These are phyloP conservation scores for Penicillium coprophilum DNA, from an alignment of 495 filamentous ascomycete species.

Conservation along the genomic window DNA sequence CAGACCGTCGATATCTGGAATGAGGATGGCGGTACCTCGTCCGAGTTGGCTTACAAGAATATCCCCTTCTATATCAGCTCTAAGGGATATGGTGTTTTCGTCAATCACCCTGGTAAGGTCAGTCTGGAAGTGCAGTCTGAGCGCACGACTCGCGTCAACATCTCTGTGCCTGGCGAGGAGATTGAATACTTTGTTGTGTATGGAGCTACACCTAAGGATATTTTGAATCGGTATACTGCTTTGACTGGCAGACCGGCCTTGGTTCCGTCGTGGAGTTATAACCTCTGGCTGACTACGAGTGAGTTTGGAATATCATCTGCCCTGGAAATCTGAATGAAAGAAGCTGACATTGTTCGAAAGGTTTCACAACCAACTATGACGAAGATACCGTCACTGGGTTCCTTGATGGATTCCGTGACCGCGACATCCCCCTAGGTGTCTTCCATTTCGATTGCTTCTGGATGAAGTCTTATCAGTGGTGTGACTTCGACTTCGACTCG, in stretches of 20 bases:
- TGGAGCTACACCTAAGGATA: conserved; percentile 65
- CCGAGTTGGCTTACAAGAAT: conserved; percentile 73
- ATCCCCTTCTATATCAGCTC: conserved; percentile 69
- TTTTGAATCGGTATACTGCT: conserved; percentile 60
- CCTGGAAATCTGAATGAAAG: not conserved
- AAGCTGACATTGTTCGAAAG: conserved; percentile 8
- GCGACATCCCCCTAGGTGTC: conserved; percentile 64
- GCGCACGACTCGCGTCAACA: conserved; percentile 62
- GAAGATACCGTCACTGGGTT: conserved; percentile 66
- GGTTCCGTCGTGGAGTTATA: conserved; percentile 68
- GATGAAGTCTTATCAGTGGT: conserved; percentile 68
- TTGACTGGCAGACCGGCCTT: conserved; percentile 60
- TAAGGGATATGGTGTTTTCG: conserved; percentile 69
- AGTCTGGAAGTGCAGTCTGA: conserved; percentile 69
- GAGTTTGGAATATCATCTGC: conserved; percentile 7
- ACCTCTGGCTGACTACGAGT: conserved; percentile 68
- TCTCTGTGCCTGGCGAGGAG: conserved; percentile 60
- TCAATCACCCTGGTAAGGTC: conserved; percentile 58
- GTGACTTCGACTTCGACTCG: conserved; percentile 67
- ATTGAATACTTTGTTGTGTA: conserved; percentile 64
- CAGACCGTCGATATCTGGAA: conserved; percentile 70
- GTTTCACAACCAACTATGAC: conserved; percentile 69
- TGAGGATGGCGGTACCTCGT: conserved; percentile 68
- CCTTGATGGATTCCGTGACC: conserved; percentile 64
- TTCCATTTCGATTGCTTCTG: conserved; percentile 75